Evolutionary conservation across 1,139 yeast species (phyloP).

Genomic region (Debaryomyces robertsiae): DNA sequence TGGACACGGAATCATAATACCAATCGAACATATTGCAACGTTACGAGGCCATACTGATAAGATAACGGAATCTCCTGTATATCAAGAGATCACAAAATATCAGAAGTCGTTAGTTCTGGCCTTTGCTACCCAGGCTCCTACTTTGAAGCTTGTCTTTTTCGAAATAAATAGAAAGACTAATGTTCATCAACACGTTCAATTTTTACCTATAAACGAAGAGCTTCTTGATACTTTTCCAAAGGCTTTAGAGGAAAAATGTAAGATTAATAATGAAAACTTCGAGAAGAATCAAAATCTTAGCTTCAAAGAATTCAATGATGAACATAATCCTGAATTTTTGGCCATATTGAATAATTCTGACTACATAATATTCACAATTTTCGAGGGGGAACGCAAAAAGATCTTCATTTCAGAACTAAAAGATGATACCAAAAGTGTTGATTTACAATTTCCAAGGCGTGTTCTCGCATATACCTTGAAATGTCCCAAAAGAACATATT

Average conservation of each 20-base stretch:
- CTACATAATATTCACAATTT: constrained; percentile 43
- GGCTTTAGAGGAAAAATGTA: constrained; percentile 40
- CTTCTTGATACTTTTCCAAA: constrained; percentile 38
- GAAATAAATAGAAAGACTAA: constrained; percentile 60
- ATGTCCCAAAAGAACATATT: constrained; percentile 61
- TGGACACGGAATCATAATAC: constrained; percentile 84
- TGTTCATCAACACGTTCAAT: constrained; percentile 68
- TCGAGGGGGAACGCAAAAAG: constrained; percentile 18
- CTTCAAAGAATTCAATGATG: constrained; percentile 37
- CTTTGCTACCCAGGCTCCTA: constrained; percentile 37
- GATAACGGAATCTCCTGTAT: constrained; percentile 22
- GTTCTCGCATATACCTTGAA: constrained; percentile 64
- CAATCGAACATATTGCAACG: constrained; percentile 72
- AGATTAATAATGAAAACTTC: constrained; percentile 53
- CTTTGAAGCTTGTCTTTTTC: constrained; percentile 54
- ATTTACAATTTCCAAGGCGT: constrained; percentile 78
- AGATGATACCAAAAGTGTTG: constrained; percentile 40
- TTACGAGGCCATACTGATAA: constrained; percentile 21
- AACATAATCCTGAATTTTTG: constrained; percentile 22
- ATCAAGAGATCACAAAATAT: constrained; percentile 36
- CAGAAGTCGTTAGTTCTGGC: constrained; percentile 49
- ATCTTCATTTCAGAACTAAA: constrained; percentile 29
- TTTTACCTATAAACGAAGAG: constrained; percentile 57
- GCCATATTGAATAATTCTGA: constrained; percentile 38
- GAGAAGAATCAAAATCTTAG: constrained; percentile 44